A percentile compares a stretch with the other conserved stretches of the same genome.
phyloP scores from a whole-genome alignment of 768 basidiomycete genomes.

The Tephrocybe sp. region DNA sequence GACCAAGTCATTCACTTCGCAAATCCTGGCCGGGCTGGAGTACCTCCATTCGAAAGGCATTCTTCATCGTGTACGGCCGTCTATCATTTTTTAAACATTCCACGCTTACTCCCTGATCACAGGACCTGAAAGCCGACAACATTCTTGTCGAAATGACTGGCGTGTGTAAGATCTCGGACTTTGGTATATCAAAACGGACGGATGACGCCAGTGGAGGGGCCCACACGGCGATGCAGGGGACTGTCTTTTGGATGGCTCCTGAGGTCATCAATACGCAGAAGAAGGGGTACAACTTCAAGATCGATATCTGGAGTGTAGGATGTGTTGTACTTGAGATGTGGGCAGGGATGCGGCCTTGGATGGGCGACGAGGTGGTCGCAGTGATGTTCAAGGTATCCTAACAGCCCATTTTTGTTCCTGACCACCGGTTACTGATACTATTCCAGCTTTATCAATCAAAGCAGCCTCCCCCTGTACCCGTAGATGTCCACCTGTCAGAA shows the following conservation, averaged over 20 bases:
- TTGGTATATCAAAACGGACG: conserved; percentile 96
- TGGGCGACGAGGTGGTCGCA: conserved; percentile 82
- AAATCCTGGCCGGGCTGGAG: conserved; percentile 89
- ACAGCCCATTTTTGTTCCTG: not conserved
- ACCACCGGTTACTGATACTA: not conserved
- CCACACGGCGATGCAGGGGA: conserved; percentile 94
- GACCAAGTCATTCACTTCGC: conserved; percentile 87
- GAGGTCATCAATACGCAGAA: conserved; percentile 88
- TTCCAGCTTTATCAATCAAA: conserved; percentile 80
- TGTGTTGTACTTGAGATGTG: conserved; percentile 99
- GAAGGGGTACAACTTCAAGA: conserved; percentile 93
- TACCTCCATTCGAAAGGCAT: conserved; percentile 93
- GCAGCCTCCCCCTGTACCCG: conserved; percentile 86
- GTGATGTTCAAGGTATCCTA: conserved; percentile 89
- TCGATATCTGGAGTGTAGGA: conserved; percentile 98
- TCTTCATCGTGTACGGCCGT: conserved; percentile 73
- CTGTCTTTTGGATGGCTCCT: conserved; percentile 99
- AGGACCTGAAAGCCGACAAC: conserved; percentile 98
- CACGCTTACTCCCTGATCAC: conserved; percentile 7
- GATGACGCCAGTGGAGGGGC: conserved; percentile 85
- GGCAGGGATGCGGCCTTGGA: conserved; percentile 96
- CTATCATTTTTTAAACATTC: not conserved
- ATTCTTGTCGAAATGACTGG: conserved; percentile 94
- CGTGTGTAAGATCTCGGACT: conserved; percentile 96
- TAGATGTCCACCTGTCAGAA: conserved; percentile 72